These are phyloP conservation scores for Allantophomopsis cytisporea DNA, from an alignment of 2,329 filamentous ascomycete genomes.

Conservation along the genomic window DNA sequence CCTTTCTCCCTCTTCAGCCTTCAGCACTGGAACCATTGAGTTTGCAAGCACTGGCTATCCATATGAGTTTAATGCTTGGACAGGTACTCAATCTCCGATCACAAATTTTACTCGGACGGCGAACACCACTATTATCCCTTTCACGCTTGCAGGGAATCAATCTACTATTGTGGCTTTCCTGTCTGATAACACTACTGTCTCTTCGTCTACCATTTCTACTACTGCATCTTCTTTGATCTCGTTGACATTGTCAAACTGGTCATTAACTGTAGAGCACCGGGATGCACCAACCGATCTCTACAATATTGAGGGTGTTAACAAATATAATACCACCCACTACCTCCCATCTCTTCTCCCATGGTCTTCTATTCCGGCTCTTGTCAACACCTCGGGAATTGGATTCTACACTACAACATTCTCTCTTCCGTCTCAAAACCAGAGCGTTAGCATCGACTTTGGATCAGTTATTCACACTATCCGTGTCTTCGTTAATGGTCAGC, in stretches of 20 bases:
- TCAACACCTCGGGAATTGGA: slow-evolving; percentile 19
- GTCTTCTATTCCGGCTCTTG: slow-evolving; percentile 16
- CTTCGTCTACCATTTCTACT: not conserved
- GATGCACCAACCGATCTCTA: slow-evolving; percentile 19
- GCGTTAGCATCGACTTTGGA: slow-evolving; percentile 4
- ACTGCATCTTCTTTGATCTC: slow-evolving; percentile 1
- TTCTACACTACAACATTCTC: slow-evolving; percentile 20
- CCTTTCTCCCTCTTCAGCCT: slow-evolving; percentile 6
- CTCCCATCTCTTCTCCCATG: slow-evolving; percentile 19
- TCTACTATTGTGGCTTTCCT: slow-evolving; percentile 23
- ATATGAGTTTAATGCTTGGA: slow-evolving; percentile 27
- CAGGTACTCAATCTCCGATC: slow-evolving; percentile 20
- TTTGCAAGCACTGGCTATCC: slow-evolving; percentile 19
- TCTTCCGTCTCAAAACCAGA: slow-evolving; percentile 28
- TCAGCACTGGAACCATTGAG: slow-evolving; percentile 12
- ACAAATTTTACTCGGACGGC: slow-evolving; percentile 17
- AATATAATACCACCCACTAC: slow-evolving; percentile 18
- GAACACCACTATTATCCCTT: slow-evolving; percentile 16
- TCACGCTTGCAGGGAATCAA: slow-evolving; percentile 24
- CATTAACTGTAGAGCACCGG: slow-evolving; percentile 24
- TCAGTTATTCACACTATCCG: slow-evolving; percentile 1
- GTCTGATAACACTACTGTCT: not conserved
- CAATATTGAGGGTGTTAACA: slow-evolving; percentile 8
- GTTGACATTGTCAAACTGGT: slow-evolving; percentile 20
- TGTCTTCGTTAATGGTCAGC: slow-evolving; percentile 3